These are phyloP conservation scores for Elongisporangium undulatum DNA, from an alignment of 352 stramenopile species.

Conservation along the genomic window DNA sequence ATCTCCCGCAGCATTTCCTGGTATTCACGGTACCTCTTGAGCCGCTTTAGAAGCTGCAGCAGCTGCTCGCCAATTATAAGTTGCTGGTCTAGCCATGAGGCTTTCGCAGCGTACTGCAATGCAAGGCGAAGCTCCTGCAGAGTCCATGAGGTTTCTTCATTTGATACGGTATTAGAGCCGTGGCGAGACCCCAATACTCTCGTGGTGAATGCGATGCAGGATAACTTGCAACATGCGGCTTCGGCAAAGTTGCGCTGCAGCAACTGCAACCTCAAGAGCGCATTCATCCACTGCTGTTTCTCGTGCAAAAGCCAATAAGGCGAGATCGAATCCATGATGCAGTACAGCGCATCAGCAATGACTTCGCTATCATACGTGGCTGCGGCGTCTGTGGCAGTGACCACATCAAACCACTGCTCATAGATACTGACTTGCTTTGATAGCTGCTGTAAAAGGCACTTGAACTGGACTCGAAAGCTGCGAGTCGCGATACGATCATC, in stretches of 20 bases:
- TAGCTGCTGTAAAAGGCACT: constrained; percentile 42
- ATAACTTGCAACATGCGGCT: constrained; percentile 52
- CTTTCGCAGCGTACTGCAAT: constrained; percentile 30
- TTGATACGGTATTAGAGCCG: constrained; percentile 1
- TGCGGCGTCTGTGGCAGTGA: constrained; percentile 12
- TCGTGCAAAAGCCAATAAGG: constrained; percentile 45
- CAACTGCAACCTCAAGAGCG: constrained; percentile 48
- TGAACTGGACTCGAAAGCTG: constrained; percentile 43
- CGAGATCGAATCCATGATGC: constrained; percentile 48
- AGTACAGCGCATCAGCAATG: constrained; percentile 59
- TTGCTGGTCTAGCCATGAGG: constrained; percentile 45
- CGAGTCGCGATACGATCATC: constrained; percentile 6
- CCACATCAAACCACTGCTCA: constrained; percentile 41
- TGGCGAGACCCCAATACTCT: background rate
- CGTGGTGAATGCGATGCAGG: constrained; percentile 33
- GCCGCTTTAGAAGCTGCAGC: constrained; percentile 28
- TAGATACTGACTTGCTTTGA: constrained; percentile 53
- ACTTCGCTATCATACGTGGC: constrained; percentile 40
- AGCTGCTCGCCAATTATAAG: constrained; percentile 53
- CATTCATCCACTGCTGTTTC: constrained; percentile 59
- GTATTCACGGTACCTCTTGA: constrained; percentile 37
- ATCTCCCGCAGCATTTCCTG: constrained; percentile 41
- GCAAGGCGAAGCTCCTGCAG: constrained; percentile 35
- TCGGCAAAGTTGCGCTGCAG: constrained; percentile 39
- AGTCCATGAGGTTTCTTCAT: too few relatives aligned